Evolutionary conservation across 306 rosid genomes (phyloP).

Genomic region (Quercus wislizeni): DNA sequence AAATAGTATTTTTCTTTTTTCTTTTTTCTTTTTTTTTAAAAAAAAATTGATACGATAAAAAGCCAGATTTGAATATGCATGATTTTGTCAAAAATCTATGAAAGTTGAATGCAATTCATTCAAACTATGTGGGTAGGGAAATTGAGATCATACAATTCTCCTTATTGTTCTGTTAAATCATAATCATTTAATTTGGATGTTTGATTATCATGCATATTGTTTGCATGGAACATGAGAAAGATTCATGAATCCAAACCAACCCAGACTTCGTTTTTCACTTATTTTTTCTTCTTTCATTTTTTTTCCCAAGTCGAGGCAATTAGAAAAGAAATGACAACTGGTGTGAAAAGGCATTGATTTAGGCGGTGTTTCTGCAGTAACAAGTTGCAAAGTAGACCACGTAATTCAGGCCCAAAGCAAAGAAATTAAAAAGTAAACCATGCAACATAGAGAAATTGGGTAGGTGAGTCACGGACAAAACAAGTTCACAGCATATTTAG

Average conservation of each 20-base stretch:
- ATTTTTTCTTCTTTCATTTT: background rate
- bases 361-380: background rate
- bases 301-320: background rate
- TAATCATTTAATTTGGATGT: conserved; percentile 51
- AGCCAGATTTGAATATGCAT: conserved; percentile 15
- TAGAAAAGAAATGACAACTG: background rate
- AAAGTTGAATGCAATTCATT: background rate
- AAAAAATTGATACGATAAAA: too few relatives aligned
- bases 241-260: background rate
- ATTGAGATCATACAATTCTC: conserved; percentile 42
- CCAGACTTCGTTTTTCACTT: background rate
- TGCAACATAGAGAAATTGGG: background rate
- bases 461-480: background rate
- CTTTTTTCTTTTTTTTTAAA: too few relatives aligned
- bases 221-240: conserved; percentile 28
- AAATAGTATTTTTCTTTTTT: too few relatives aligned
- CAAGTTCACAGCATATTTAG: background rate
- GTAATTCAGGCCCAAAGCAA: background rate
- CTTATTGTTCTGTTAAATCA: conserved; percentile 38
- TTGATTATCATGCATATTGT: conserved; percentile 23
- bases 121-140: conserved; percentile 9
- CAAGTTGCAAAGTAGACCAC: background rate
- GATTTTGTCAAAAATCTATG: conserved; percentile 12
- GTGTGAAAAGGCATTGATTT: background rate
- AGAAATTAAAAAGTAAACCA: background rate